Evolutionary conservation across 2,329 filamentous ascomycete species (phyloP).

Genomic region (Diaporthe sp.): DNA sequence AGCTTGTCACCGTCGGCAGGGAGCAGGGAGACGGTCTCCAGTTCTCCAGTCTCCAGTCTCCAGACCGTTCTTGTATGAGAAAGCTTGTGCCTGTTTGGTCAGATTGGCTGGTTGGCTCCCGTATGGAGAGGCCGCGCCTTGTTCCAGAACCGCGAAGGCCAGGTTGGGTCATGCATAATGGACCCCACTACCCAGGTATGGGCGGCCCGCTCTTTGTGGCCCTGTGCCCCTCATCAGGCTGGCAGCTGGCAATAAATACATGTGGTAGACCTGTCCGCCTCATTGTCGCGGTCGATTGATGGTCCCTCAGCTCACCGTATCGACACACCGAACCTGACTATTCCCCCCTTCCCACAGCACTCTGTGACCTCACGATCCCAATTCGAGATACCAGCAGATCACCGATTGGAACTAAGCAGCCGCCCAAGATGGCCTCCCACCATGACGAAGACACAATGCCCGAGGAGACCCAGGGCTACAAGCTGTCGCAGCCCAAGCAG

Average conservation of each 20-base stretch:
- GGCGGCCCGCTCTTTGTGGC: constrained; percentile 30
- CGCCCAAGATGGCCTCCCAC: constrained; percentile 73
- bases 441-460: constrained; percentile 86
- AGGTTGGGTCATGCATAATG: constrained; percentile 23
- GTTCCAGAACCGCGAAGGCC: constrained; percentile 37
- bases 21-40: constrained; percentile 4
- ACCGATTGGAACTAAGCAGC: neutral
- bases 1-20: constrained; percentile 28
- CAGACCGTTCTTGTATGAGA: constrained; percentile 22
- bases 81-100: constrained; percentile 4
- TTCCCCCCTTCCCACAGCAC: constrained; percentile 8
- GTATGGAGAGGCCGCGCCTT: constrained; percentile 17
- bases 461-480: constrained; percentile 95
- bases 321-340: constrained; percentile 3
- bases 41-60: neutral
- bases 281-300: constrained; percentile 29
- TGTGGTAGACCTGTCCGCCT: constrained; percentile 38
- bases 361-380: neutral
- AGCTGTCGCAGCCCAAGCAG: constrained; percentile 97
- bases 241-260: constrained; percentile 38
- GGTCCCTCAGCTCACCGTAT: constrained; percentile 39
- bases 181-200: constrained; percentile 10
- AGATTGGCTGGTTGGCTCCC: constrained; percentile 2
- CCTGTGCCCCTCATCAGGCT: constrained; percentile 40
- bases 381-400: neutral